Base-by-base conservation (phyloP, 2,329 filamentous ascomycete genomes). In the Venturia nashicola region DNA sequence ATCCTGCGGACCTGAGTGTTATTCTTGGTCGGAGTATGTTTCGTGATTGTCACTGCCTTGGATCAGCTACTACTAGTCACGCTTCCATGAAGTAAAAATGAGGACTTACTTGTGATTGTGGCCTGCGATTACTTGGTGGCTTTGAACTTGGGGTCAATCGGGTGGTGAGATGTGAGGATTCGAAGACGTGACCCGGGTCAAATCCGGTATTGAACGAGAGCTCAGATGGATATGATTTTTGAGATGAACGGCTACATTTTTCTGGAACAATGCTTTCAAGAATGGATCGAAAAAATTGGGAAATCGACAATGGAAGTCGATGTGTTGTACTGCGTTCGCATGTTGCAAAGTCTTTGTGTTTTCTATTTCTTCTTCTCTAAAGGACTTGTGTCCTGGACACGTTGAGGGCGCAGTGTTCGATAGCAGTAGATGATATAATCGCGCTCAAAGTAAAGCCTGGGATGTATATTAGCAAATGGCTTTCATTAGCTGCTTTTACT, bases 371-470 rank as follows among this genome's bases (percentile, higher is more conserved):
- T 36, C 51, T 39, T 57, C 32, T 9, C 32, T 6, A 12, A 9
- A 36, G 32, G 32, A 14, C 16, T n/a, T 36, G 16, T 36, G 5
- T n/a, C 27, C 16, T 34, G 14, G 8, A 20, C 4, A 36, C 27
- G 27, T 20, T 36, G 27, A 27, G 59, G 59, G n/a, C 59, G 42
- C 36, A 60, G 20, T 44, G 42, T 60, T 36, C 51, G 67, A 65
- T 73, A 74, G 60, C 73, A 74, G 32, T 73, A 69, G 1, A 70
- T 36, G 63, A 75, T 60, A 57, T 73, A 75, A 6, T 65, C 64
- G 16, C 70, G 68, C 65, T 75, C 74, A 39, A 70, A 71, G 36
- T 69, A 69, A 1, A 74, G 63, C 27, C 66, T 67, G 59, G 7
- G 48, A 1, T 16, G 14, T 9, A 11, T 9, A 39, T 34, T 16